Base-by-base conservation (phyloP, 2,329 filamentous ascomycete species). In the Sordariomycetes sp. region DNA sequence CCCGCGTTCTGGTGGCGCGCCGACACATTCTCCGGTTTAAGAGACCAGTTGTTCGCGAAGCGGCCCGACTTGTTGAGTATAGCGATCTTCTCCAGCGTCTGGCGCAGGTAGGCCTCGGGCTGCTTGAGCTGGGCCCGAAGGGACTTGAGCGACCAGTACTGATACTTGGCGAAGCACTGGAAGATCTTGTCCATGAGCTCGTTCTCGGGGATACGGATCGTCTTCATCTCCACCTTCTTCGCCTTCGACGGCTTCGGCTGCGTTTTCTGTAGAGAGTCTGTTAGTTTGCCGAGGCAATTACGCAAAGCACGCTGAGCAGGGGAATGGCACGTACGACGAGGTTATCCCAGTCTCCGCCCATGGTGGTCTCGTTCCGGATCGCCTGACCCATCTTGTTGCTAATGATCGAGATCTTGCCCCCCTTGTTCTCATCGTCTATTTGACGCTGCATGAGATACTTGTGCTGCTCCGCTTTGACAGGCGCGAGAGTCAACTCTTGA, bases 71-170 rank as follows among this genome's bases (percentile, higher is more conserved):
- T 89, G 67, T 95, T 85, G 60, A 96, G 73, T 22, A 87, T 82
- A 0, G 90, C 92, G 59, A 97, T 82, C 66, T 90, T 84, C 61
- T 91, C 87, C 62, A 99, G 73, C 1, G 85, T 86, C 67, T 94
- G 83, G 57, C 92, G 90, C 60, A 99, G 81, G 69, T 91, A 97
- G n/a, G 87, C 85, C 68, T 97, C 94, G 1, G 94, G 94, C 72
- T 99, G 94, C 59, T 85, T 81, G 45, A 95, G 81, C 60, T 80
- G 76, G 55, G 83, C 78, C 61, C 90, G 89, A 63, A 99, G 80
- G 5, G 87, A 82, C 66, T 89, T 91, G 77, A 97, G 88, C n/a
- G 87, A 85, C 91, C 92, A 99, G 71, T 94, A 97, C 64, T 86
- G 84, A 76, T 87, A 95, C 65, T 87, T 76, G 58, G 85, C 82